Conservation (phyloP, 164 flowering plant genomes). For the Magnolia kwangsiensis region DNA sequence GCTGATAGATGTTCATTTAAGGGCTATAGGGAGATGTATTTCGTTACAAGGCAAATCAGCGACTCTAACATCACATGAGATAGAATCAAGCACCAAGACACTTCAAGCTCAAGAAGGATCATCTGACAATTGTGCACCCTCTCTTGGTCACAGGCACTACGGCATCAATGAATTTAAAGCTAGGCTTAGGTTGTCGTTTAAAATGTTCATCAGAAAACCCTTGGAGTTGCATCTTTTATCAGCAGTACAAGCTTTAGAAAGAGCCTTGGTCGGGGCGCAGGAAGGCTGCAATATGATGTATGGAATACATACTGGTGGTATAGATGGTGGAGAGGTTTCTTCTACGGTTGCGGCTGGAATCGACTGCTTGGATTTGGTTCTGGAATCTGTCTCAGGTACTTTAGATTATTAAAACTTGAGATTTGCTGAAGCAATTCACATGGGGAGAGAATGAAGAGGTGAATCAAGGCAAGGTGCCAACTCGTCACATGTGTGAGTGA, state of each 20-base stretch:
- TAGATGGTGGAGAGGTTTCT: conserved; percentile 59
- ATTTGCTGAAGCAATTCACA: not conserved
- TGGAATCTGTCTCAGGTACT: conserved; percentile 76
- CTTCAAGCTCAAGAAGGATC: conserved; percentile 22
- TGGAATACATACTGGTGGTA: conserved; percentile 44
- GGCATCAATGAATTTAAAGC: conserved; percentile 58
- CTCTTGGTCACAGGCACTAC: conserved; percentile 21
- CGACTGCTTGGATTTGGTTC: conserved; percentile 78
- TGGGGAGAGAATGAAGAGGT: not conserved
- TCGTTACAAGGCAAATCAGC: conserved; percentile 71
- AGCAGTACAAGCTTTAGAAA: conserved; percentile 62
- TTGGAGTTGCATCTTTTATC: conserved; percentile 57
- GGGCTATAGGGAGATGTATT: conserved; percentile 76
- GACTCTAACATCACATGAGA: conserved; percentile 62
- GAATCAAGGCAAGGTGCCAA: not conserved
- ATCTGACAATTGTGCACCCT: conserved; percentile 14
- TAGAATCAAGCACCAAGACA: conserved; percentile 54
- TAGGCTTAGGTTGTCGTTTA: conserved; percentile 69
- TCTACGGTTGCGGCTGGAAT: conserved; percentile 73
- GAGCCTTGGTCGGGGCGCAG: conserved; percentile 73
- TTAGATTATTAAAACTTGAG: not conserved
- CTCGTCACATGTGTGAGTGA: not conserved
- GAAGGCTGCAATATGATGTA: conserved; percentile 42
- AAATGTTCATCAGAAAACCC: conserved; percentile 43
- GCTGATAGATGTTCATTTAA: conserved; percentile 58